Evolutionary conservation across 805 yeast species (phyloP), one percentile per base, ranked within the genome.

Genomic region (Myxozyma udenii): DNA sequence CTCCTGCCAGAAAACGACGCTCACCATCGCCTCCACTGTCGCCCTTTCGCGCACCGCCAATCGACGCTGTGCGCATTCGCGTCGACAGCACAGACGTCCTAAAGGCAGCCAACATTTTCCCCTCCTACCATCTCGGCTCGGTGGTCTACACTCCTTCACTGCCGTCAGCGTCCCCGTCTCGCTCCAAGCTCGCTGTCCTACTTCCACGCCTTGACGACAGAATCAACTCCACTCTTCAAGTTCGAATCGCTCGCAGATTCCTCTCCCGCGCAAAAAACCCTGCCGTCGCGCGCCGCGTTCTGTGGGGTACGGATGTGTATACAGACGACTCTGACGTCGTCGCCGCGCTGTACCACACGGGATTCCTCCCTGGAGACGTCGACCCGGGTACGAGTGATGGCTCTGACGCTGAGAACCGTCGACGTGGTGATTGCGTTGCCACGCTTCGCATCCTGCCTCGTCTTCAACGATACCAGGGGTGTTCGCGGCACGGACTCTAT

Each of bases 291-390:
- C 63, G 61, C 32, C 78, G 84, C 26, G 71, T 80, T 45, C 76
- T 89, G 1, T 91, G 98, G 98, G 98, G 98, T 1, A 78, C 90
- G 1, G 95, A 90, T 40, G 74, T 93, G 0, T 93, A 91, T 68
- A 87, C 97, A 0, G 98, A 93, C 68, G 98, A 91, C 67, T 85
- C 95, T 0, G 96, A 91, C 66, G 71, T 90, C 1, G 74, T 91
- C 33, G 74, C 86, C 3, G 84, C 83, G 0, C 70, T 91, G 46
- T 77, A 80, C 56, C 98, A 93, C 62, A 71, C 81, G 55, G 96
- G 96, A 0, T 69, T 83, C 41, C 73, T 83, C 50, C 60, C 66
- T 1, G 66, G 64, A 51, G 66, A 70, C 16, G 14, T 28, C 33
- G 44, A 46, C 4, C 72, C 70, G n/a, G 51, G 62, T 0, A 62